phyloP scores from a whole-genome alignment of 257 asterid species.

The Verbena officinalis region DNA sequence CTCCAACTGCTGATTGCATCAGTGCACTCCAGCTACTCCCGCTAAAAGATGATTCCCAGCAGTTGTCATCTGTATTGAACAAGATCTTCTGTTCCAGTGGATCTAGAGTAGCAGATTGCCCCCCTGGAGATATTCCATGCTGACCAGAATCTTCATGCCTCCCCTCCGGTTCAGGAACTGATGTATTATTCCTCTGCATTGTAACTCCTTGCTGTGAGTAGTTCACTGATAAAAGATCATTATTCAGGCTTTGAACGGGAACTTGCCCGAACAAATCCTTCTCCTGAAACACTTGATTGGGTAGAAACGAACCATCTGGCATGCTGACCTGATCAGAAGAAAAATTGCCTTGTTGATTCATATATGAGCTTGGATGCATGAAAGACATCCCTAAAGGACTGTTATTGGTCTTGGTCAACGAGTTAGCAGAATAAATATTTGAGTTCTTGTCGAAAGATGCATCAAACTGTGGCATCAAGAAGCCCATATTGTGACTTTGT shows the following conservation, averaged over 20 bases:
- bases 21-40: constrained; percentile 64
- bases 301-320: constrained; percentile 30
- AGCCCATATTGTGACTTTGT: constrained; percentile 43
- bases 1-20: constrained; percentile 69
- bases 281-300: constrained; percentile 40
- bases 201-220: constrained; percentile 38
- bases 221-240: constrained; percentile 34
- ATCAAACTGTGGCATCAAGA: constrained; percentile 41
- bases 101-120: constrained; percentile 47
- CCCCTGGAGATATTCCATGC: constrained; percentile 25
- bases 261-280: constrained; percentile 47
- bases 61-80: constrained; percentile 43
- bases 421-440: constrained; percentile 37
- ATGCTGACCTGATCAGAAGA: constrained; percentile 31
- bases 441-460: constrained; percentile 35
- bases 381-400: constrained; percentile 34
- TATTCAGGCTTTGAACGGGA: constrained; percentile 35
- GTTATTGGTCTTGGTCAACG: constrained; percentile 33
- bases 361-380: constrained; percentile 41
- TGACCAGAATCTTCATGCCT: constrained; percentile 36
- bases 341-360: constrained; percentile 34
- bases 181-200: constrained; percentile 33
- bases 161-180: constrained; percentile 31
- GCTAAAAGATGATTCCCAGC: constrained; percentile 43
- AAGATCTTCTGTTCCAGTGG: constrained; percentile 65